Conservation (phyloP, 805 yeast genomes). For the Ogataea polymorpha region DNA sequence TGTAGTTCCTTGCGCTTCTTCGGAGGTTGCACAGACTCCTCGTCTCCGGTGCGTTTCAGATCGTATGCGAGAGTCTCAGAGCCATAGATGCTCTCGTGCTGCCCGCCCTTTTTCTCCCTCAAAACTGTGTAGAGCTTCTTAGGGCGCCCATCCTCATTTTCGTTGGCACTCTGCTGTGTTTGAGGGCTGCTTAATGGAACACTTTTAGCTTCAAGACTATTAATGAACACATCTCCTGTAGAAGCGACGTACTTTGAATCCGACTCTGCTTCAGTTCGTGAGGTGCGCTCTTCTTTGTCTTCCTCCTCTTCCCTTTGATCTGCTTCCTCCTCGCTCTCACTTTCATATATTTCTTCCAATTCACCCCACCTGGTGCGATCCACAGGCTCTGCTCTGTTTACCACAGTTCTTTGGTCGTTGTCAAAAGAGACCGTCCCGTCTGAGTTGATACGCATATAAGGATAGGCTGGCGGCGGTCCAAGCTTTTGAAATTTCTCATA, state of each 20-base stretch:
- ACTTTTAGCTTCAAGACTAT: slow-evolving; percentile 24
- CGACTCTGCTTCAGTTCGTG: slow-evolving; percentile 18
- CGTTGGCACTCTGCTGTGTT: too few species aligned
- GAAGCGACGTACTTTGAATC: slow-evolving; percentile 28
- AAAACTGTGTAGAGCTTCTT: slow-evolving; percentile 33
- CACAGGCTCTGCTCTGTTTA: slow-evolving; percentile 25
- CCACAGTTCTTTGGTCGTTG: slow-evolving; percentile 11
- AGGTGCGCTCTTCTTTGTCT: slow-evolving; percentile 13
- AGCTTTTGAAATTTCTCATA: slow-evolving; percentile 57
- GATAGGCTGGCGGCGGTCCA: slow-evolving; percentile 86
- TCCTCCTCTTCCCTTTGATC: slow-evolving; percentile 20
- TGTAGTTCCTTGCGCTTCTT: slow-evolving; percentile 3
- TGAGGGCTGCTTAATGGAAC: too few species aligned
- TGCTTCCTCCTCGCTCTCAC: slow-evolving; percentile 33
- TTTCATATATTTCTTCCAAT: slow-evolving; percentile 33
- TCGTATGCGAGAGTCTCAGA: slow-evolving; percentile 27
- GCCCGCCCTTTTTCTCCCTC: slow-evolving; percentile 24
- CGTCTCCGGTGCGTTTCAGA: slow-evolving; percentile 12
- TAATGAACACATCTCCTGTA: slow-evolving; percentile 29
- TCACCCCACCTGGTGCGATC: slow-evolving; percentile 32
- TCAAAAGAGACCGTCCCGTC: slow-evolving; percentile 34
- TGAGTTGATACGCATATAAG: slow-evolving; percentile 49
- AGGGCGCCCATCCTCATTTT: slow-evolving; percentile 18
- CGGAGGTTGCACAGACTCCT: slow-evolving; percentile 2
- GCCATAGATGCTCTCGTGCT: slow-evolving; percentile 31